Evolutionary conservation across 495 filamentous ascomycete genomes (phyloP).

Genomic region (Margaritispora aquatica): DNA sequence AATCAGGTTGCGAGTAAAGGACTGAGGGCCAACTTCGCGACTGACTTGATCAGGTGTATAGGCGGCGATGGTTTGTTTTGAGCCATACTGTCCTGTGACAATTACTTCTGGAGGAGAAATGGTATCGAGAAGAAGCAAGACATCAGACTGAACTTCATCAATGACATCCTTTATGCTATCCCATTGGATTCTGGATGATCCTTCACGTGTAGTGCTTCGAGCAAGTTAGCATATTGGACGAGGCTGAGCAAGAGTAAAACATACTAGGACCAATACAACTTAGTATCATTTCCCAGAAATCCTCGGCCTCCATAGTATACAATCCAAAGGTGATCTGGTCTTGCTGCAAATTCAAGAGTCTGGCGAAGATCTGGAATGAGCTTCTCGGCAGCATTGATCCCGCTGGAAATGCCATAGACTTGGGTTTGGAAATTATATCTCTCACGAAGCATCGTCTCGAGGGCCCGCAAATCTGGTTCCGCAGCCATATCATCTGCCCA

Average conservation of each 20-base stretch:
- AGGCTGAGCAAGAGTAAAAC: slow-evolving; percentile 17
- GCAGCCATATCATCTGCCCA: slow-evolving; percentile 49
- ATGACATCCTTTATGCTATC: slow-evolving; percentile 22
- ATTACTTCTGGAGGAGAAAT: slow-evolving; percentile 33
- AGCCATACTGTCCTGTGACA: slow-evolving; percentile 35
- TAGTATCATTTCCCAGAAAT: slow-evolving; percentile 40
- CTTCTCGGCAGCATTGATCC: slow-evolving; percentile 43
- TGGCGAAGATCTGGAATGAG: slow-evolving; percentile 41
- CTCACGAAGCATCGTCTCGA: slow-evolving; percentile 46
- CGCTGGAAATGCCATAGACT: slow-evolving; percentile 44
- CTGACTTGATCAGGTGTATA: slow-evolving; percentile 41
- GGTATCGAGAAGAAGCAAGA: slow-evolving; percentile 23
- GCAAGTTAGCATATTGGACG: slow-evolving; percentile 13
- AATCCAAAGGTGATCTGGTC: slow-evolving; percentile 47
- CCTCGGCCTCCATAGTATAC: slow-evolving; percentile 52
- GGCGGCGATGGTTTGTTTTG: slow-evolving; percentile 50
- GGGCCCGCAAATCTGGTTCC: slow-evolving; percentile 38
- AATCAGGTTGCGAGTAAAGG: slow-evolving; percentile 42
- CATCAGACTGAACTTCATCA: slow-evolving; percentile 26
- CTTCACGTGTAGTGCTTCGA: slow-evolving; percentile 23
- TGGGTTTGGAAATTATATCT: slow-evolving; percentile 47
- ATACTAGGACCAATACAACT: slow-evolving; percentile 51
- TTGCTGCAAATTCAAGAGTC: slow-evolving; percentile 36
- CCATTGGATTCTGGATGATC: slow-evolving; percentile 24
- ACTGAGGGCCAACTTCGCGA: slow-evolving; percentile 36